Evolutionary conservation across 352 stramenopile species (phyloP), one percentile per base, ranked within the genome.

Genomic region (Aphanomyces euteiches): DNA sequence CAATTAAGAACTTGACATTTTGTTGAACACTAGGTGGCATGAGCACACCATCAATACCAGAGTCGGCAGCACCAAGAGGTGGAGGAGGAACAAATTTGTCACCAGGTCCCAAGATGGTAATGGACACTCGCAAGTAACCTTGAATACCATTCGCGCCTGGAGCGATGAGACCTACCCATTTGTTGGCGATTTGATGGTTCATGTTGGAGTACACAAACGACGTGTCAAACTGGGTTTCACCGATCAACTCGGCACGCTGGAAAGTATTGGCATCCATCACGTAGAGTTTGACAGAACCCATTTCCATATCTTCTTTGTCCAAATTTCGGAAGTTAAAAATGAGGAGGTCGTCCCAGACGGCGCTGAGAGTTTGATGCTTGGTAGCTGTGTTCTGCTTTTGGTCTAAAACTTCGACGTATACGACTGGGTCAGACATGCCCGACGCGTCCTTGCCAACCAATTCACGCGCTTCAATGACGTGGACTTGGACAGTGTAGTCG

Each of bases 401-500:
- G 28, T 81, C 84, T 12, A 97, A 80, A 0, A 93, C 83, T 71
- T 93, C 85, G 17, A 96, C 87, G 54, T 96, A 96, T 56, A 96
- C 90, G 21, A 98, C 90, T 0, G 93, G 93, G 67, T 98, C 93
- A 1, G 86, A 96, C 13, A 87, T 96, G 3, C 92, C 92, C 0
- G 91, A 90, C 0, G 85, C 78, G 56, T 96, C 88, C 67, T 96
- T 96, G 0, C 84, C 79, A 34, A 96, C 88, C 1, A 97, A 76
- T 37, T 96, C 88, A 10, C 89, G 82, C 10, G 84, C 88, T 79
- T 97, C 89, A 67, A 97, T 96, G 39, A 97, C 68, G 67, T 97
- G 91, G 17, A 97, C 85, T 61, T 95, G 88, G 7, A 96, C 79
- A 58, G 87, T 81, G 73, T 96, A 96, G 74, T 96, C 89, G 3